Evolutionary conservation across 2,329 filamentous ascomycete genomes (phyloP), one percentile per base, ranked within the genome.

Genomic region (Exophiala oligosperma): DNA sequence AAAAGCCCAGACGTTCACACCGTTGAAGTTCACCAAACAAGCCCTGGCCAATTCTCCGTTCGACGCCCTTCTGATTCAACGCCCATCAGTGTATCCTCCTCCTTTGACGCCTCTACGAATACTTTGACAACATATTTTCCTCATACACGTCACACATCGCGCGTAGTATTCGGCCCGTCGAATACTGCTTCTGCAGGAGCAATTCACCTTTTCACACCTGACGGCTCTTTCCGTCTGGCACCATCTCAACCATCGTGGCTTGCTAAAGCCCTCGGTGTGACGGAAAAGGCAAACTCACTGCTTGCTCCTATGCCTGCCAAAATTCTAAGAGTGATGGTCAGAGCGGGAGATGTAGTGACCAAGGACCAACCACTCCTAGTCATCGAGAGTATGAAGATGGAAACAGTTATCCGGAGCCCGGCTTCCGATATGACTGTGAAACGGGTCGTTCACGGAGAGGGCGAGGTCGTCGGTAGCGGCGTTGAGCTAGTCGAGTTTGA

Each of bases 241-340:
- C 73, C 84, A 23, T 77, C 80, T 0, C 73, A 78, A 46, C 92
- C 93, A 0, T 79, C 80, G 46, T 99, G 92, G 92, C 88, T 89
- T 57, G 90, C 92, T 67, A 93, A 95, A 74, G 92, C 91, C 0
- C 79, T 97, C 6, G 92, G 93, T 0, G 77, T 90, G 62, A 92
- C 91, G 72, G 91, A 96, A 69, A 82, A 83, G 0, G 81, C 86
- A 5, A 92, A 93, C 59, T 94, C 89, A 53, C 91, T 97, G 1
- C 81, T 90, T 24, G 91, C 94, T 23, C 94, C 94, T 0, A 99
- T 99, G 94, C 94, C 94, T 1, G 97, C 94, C 76, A 97, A 97
- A 77, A 88, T 99, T 26, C 77, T 99, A 61, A 86, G 91, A 64
- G 94, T 97, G 49, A 90, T 96, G 73, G 91, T 97, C 0, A 76